A percentile compares a stretch with the other conserved stretches of the same genome.
phyloP scores from a whole-genome alignment of 2,329 filamentous ascomycete genomes.

The Pestalotiopsis fici region DNA sequence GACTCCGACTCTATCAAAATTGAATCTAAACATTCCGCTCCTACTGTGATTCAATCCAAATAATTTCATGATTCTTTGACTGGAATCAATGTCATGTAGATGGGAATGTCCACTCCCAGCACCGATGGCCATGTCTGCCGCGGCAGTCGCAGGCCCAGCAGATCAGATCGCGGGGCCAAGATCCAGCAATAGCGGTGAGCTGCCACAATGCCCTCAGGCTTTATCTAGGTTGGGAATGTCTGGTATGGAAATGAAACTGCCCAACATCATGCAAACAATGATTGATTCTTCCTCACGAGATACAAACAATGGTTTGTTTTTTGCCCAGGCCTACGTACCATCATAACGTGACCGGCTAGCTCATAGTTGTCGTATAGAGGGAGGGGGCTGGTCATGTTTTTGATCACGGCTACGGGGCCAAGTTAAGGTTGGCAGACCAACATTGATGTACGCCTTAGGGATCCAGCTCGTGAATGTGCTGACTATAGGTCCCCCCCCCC shows the following conservation, averaged over 20 bases:
- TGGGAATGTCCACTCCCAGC: neutral
- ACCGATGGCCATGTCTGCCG: neutral
- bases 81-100: neutral
- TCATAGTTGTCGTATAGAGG: neutral
- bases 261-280: neutral
- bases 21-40: too few relatives aligned
- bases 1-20: neutral
- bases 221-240: neutral
- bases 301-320: neutral
- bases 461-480: neutral
- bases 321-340: neutral
- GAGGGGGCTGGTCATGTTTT: neutral
- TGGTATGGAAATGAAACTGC: neutral
- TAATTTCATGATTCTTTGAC: too few relatives aligned
- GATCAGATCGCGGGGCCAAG: neutral
- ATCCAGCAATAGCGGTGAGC: slow-evolving; percentile 1
- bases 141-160: neutral
- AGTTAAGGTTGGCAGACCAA: neutral
- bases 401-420: neutral
- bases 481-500: neutral
- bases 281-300: neutral
- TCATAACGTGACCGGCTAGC: neutral
- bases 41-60: too few relatives aligned
- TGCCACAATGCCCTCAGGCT: neutral
- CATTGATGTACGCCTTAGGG: neutral